Evolutionary conservation across 169 alveolate species (phyloP), one percentile per base, ranked within the genome.

Genomic region (Plasmodium berghei): DNA sequence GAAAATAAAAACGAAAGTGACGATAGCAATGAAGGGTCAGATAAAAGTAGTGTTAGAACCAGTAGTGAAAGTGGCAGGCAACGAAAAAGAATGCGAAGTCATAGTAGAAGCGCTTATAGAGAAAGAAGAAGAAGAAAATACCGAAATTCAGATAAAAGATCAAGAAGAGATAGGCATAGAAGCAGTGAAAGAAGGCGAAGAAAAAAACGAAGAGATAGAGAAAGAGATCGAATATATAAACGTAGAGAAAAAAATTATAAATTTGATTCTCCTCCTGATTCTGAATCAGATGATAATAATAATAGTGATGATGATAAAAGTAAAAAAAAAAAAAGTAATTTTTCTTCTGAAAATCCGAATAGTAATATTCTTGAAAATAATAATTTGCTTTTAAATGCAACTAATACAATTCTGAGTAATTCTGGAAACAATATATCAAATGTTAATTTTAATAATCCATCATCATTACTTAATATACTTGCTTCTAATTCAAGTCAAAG

Each of bases 231-330:
- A 6, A 24, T 34, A 34, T 26, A 22, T 2, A 3, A 49, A 12
- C 54, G 64, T 6, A 8, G 49, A 28, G 89, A 77, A 9, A 34
- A 71, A 6, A 77, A 16, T 26, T 77, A 77, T 45, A 77, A 77
- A 52, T 77, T 77, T 64, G 89, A 77, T 52, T 77, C 89, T 42
- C 89, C 89, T 9, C 89, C 89, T 3, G 62, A 64, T 18, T 77
- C 89, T 18, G 58, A 12, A 16, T 45, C 63, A 6, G 89, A 77
- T 6, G 69, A 18, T 0, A 52, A 14, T 9, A 46, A 22, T 34
- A 40, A 12, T 28, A 56, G 66, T 14, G 89, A 77, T 6, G 49
- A 22, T 0, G 54, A n/a, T 10, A 46, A 22, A 8, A 64, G 5
- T 10, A 77, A 77, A 64, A n/a, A 1, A 2, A 5, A 52, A 6